These are phyloP conservation scores for Cytospora piceae DNA, from an alignment of 2,329 filamentous ascomycete genomes.

Conservation along the genomic window DNA sequence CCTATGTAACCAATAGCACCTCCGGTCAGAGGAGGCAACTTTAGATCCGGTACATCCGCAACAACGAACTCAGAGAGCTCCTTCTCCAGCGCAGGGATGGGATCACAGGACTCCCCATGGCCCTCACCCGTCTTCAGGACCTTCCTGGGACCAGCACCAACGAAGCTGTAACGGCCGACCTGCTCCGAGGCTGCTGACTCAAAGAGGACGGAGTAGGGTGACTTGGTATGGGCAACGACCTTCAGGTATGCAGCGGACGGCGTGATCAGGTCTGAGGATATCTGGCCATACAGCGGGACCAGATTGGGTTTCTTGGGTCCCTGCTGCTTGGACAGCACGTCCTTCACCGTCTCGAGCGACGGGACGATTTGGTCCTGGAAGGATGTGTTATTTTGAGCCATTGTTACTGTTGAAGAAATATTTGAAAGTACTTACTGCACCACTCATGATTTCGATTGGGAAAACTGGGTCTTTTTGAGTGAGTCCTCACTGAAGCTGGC, in stretches of 20 bases:
- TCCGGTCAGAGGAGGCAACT: constrained; percentile 83
- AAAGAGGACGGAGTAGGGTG: constrained; percentile 88
- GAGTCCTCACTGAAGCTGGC: constrained; percentile 17
- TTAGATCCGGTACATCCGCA: constrained; percentile 79
- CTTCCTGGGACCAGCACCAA: constrained; percentile 80
- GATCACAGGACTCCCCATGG: constrained; percentile 82
- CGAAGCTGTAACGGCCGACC: constrained; percentile 93
- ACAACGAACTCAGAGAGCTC: constrained; percentile 81
- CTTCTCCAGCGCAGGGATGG: constrained; percentile 78
- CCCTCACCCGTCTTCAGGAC: constrained; percentile 86
- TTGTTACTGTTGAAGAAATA: constrained; percentile 23
- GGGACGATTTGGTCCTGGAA: constrained; percentile 42
- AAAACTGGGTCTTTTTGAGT: constrained; percentile 19
- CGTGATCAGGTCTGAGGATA: constrained; percentile 90
- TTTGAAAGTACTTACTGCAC: constrained; percentile 27
- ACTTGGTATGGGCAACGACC: constrained; percentile 73
- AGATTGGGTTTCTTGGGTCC: constrained; percentile 61
- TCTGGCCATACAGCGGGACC: constrained; percentile 76
- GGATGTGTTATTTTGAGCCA: constrained; percentile 40
- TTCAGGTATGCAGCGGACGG: constrained; percentile 96
- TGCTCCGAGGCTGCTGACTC: constrained; percentile 94
- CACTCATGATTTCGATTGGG: constrained; percentile 27
- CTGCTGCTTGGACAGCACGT: constrained; percentile 45
- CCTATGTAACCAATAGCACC: constrained; percentile 96
- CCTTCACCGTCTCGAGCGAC: constrained; percentile 51